These are phyloP conservation scores for Fonsecaea pedrosoi DNA, from an alignment of 2,329 filamentous ascomycete genomes.

Conservation along the genomic window DNA sequence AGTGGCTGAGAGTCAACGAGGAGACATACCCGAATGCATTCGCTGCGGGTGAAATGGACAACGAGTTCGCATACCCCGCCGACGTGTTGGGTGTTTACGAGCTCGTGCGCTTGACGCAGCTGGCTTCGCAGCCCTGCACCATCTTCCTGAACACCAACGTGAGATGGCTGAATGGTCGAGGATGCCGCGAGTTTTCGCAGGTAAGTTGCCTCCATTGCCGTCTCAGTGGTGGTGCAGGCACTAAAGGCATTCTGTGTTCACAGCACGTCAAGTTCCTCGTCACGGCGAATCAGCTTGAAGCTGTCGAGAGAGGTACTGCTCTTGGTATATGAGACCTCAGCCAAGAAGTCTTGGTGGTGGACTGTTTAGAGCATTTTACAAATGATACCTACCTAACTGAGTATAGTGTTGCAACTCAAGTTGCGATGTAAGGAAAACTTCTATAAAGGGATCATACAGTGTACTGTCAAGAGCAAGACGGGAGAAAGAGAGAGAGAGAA, in stretches of 20 bases:
- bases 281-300: not conserved
- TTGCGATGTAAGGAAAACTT: too few species aligned
- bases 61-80: not conserved
- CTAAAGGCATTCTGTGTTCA: not conserved
- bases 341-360: too few species aligned
- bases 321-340: not conserved
- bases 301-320: not conserved
- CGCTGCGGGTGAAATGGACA: not conserved
- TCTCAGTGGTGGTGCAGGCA: too few species aligned
- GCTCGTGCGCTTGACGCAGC: not conserved
- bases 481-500: too few species aligned
- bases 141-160: not conserved
- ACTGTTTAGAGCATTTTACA: not conserved
- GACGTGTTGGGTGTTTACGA: not conserved
- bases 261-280: constrained; percentile 4
- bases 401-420: too few species aligned
- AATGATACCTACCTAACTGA: too few species aligned
- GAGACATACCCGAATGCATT: not conserved
- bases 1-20: not conserved
- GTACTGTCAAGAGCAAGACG: too few species aligned
- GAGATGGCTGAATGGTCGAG: not conserved
- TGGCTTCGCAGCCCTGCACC: not conserved
- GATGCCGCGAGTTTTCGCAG: not conserved
- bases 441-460: too few species aligned
- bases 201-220: not conserved